Base-by-base conservation (phyloP, 768 basidiomycete genomes). In the Termitomyces sp. region DNA sequence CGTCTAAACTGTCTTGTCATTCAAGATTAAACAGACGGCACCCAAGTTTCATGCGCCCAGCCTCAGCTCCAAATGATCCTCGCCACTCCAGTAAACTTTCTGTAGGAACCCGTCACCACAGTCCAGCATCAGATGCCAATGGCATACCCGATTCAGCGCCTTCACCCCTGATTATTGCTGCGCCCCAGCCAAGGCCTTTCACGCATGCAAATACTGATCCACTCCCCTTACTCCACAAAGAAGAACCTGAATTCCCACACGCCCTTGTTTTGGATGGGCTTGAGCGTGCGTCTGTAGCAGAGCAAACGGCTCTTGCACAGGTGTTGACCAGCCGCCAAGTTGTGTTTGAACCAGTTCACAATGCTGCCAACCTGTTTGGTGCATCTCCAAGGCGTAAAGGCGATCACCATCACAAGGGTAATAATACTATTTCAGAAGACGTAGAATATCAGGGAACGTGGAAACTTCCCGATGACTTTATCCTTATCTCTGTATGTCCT, bases 401-500 rank as follows among this genome's bases (percentile, higher is more conserved):
- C 34, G 31, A 43, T 32, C 3, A 19, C 4, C 19, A 31, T 29
- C 8, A 37, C 5, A 29, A 38, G 32, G 54, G 52, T n/a, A 38
- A 43, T 29, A 45, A 54, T 34, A 66, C 69, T 25, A 17, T 41
- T 14, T 43, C 19, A 6, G 71, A 73, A 21, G 67, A 72, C 29
- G 62, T 69, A 10, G 72, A 73, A 38, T 63, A 70, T 19, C 74
- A 73, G 19, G 76, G 75, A 10, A 71, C 73, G 0, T 84, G 82
- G 81, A 75, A 77, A 48, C 70, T 89, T 27, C 89, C 91, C 3
- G 78, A 84, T 11, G 81, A 77, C 1, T 94, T 93, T 65, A 75
- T 92, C 35, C 69, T 86, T 57, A 78, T 93, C 0, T 92, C 86
- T 63, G 82, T 94, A 11, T 90, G 88, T 68, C 79, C 83, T 10